Evolutionary conservation across 352 stramenopile species (phyloP), one percentile per base, ranked within the genome.

Genomic region (Phytophthora idaei): DNA sequence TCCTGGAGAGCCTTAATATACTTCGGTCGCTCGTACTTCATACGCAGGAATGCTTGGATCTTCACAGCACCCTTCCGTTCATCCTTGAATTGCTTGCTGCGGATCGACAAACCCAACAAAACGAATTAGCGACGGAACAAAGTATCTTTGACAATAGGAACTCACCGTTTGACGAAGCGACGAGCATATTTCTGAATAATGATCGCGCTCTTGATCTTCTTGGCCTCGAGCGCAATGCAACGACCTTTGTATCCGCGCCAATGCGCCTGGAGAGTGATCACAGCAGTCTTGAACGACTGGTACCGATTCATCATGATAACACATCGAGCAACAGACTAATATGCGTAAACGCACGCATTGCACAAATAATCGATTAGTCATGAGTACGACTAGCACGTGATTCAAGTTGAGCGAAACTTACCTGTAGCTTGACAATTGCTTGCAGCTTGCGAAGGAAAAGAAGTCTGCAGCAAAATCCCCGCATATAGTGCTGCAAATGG

Each of bases 381-480:
- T 46, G 28, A 25, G 8, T 36, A 25, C 12, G 12, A 15, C 27
- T 45, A 42, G 15, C 17, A 57, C 48, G 59, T 41, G 15, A 25
- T 27, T 4, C 15, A 61, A 15, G 37, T 52, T 9, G 15, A 27
- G 32, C 12, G 8, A 63, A 34, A 27, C 36, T 34, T 64, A 92
- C 84, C 74, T 92, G 86, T 9, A 95, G 67, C 49, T 90, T 95
- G 46, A 94, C 65, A 61, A 95, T 89, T 25, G 87, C 85, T 70
- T 75, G 61, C 7, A 82, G 57, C 54, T 89, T 89, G 29, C 86
- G 85, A 59, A 90, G 66, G 39, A 90, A 94, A 21, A 75, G 57
- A 6, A 92, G 55, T 12, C 83, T 80, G 59, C 74, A 72, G 54
- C 69, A 76, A 66, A 92, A 93, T 0, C 87, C 83, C 21, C 74